phyloP scores from a whole-genome alignment of 768 basidiomycete species.

The Saitozyma podzolica region DNA sequence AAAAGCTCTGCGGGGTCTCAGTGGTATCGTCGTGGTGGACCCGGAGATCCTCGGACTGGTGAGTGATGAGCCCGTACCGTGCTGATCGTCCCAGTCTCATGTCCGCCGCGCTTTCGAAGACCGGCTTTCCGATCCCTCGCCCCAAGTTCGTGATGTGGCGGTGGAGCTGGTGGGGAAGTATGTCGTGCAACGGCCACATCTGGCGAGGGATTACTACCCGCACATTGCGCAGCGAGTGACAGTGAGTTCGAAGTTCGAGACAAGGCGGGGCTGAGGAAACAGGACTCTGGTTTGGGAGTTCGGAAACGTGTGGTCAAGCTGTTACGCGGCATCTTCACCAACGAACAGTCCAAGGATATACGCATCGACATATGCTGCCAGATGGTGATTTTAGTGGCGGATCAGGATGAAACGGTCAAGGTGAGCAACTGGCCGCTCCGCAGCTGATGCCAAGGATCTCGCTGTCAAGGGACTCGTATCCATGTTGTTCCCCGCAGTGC shows the following conservation, averaged over 20 bases:
- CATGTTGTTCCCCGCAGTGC: constrained; percentile 66
- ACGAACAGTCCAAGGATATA: constrained; percentile 62
- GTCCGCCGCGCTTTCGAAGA: constrained; percentile 85
- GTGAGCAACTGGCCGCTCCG: constrained; percentile 35
- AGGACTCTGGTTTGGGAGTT: constrained; percentile 94
- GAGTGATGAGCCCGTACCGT: constrained; percentile 38
- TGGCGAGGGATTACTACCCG: constrained; percentile 85
- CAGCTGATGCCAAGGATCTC: constrained; percentile 61
- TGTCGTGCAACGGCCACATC: constrained; percentile 80
- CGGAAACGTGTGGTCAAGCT: constrained; percentile 95
- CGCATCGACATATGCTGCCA: constrained; percentile 78
- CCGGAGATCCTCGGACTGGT: constrained; percentile 76
- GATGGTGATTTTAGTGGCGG: constrained; percentile 78
- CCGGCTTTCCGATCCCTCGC: constrained; percentile 85
- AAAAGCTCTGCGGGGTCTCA: constrained; percentile 85
- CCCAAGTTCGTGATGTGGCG: constrained; percentile 93
- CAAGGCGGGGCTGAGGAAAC: constrained; percentile 1
- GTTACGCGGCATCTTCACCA: constrained; percentile 72
- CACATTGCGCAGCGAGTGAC: constrained; percentile 87
- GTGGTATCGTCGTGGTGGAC: constrained; percentile 86
- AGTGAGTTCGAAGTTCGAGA: constrained; percentile 57
- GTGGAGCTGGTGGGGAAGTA: constrained; percentile 98
- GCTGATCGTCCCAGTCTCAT: constrained; percentile 22
- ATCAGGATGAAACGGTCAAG: constrained; percentile 93
- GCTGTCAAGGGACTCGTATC: constrained; percentile 88